Evolutionary conservation across 768 basidiomycete species (phyloP).

Genomic region (Clitopilus passeckerianus): DNA sequence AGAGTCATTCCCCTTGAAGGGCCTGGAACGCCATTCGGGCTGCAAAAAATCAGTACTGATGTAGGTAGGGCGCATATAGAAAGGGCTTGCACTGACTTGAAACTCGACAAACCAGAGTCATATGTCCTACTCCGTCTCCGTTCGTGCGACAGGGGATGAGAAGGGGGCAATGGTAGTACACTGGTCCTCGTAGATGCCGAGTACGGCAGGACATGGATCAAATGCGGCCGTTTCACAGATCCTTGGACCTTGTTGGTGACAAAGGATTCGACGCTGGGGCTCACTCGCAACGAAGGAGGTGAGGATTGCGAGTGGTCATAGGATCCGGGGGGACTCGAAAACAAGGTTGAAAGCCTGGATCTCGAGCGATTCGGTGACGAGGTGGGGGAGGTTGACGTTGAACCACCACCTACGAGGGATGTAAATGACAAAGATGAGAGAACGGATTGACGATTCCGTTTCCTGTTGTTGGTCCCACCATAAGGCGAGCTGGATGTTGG

Average conservation of each 20-base stretch:
- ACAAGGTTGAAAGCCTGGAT: neutral
- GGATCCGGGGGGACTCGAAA: neutral
- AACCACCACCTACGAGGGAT: neutral
- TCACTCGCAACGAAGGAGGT: neutral
- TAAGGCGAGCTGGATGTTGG: conserved; percentile 2
- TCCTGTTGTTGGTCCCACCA: neutral
- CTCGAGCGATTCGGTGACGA: conserved; percentile 1
- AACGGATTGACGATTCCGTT: conserved; percentile 2
- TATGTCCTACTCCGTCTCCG: neutral
- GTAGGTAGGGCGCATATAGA: neutral
- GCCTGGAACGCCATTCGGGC: neutral
- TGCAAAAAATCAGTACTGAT: neutral
- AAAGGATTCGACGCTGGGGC: neutral
- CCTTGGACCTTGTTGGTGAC: neutral
- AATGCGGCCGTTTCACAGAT: neutral
- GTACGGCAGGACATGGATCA: neutral
- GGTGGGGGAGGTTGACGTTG: neutral
- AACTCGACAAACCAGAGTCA: neutral
- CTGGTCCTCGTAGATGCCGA: neutral
- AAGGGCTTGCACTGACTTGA: neutral
- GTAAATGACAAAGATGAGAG: conserved; percentile 4
- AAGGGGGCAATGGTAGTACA: neutral
- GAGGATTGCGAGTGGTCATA: neutral
- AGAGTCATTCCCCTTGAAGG: neutral
- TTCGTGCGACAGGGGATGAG: neutral